These are phyloP conservation scores for Dendrobium huoshanense DNA, from an alignment of 106 monocot species.

Conservation along the genomic window DNA sequence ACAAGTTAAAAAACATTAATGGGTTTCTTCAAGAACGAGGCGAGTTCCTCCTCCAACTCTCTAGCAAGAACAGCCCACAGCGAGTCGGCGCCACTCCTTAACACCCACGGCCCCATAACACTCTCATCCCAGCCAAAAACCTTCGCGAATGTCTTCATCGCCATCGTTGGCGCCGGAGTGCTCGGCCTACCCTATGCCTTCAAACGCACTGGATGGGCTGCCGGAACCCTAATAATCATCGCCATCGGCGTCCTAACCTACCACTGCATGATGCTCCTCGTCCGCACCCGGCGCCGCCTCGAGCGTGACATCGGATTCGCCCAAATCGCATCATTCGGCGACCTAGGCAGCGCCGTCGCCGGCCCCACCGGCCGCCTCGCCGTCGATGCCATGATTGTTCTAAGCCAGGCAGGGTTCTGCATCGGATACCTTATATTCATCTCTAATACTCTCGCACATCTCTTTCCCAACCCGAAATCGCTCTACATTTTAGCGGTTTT, in stretches of 20 bases:
- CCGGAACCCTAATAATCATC: slow-evolving; percentile 46
- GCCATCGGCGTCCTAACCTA: slow-evolving; percentile 56
- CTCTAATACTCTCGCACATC: slow-evolving; percentile 37
- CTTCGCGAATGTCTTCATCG: slow-evolving; percentile 96
- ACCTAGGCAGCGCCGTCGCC: slow-evolving; percentile 44
- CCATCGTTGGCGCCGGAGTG: slow-evolving; percentile 89
- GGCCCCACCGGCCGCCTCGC: slow-evolving; percentile 35
- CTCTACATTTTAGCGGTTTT: slow-evolving; percentile 33
- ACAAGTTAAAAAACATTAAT: too few relatives aligned
- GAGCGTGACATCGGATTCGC: slow-evolving; percentile 15
- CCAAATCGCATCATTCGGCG: slow-evolving; percentile 48
- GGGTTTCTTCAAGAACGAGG: neutral
- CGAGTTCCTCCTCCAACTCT: neutral
- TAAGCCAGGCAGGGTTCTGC: slow-evolving; percentile 52
- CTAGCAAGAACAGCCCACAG: neutral
- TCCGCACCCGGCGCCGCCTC: slow-evolving; percentile 60
- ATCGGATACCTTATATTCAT: slow-evolving; percentile 54
- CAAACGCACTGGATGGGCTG: slow-evolving; percentile 71
- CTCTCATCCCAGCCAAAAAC: slow-evolving; percentile 86
- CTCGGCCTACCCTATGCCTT: slow-evolving; percentile 93
- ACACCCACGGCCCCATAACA: slow-evolving; percentile 19
- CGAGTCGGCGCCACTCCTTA: too few relatives aligned
- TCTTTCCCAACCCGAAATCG: slow-evolving; percentile 28
- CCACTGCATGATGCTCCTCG: slow-evolving; percentile 89
- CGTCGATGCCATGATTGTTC: slow-evolving; percentile 55